Base-by-base conservation (phyloP, 2,329 filamentous ascomycete species). In the Lecanicillium sp. region DNA sequence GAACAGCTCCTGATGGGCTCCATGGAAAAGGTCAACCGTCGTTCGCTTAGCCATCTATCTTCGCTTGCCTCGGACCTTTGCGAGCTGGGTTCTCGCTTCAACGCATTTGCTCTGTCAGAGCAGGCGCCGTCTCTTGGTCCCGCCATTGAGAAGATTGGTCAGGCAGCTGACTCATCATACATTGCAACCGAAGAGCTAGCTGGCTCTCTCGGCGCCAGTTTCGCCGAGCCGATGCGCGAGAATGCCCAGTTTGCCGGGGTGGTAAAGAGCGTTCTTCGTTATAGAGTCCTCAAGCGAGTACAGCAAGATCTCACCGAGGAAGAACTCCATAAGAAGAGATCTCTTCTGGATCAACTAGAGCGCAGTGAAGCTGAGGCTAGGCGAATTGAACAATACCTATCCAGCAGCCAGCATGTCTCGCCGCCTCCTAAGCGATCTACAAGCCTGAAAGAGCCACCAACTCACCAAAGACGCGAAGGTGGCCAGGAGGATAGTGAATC, bases 251-350 rank as follows among this genome's bases (percentile, higher is more conserved):
- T 98, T 58, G 92, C 92, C 1, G 87, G 92, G 10, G 87, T 98
- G 1, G 92, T 98, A 4, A 79, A 89, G 30, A 85, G 72, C 48
- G 90, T 98, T 25, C 68, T 98, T 39, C 79, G 86, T 47, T 98
- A 96, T 58, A 74, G 92, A 13, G 83, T 97, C 3, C 67, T 96
- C 45, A 98, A 98, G 67, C 77, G 92, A 33, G 87, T 98, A 38
- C 92, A 98, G 57, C 88, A 97, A 59, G 92, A 98, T 56, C 90
- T 97, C 81, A 97, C 92, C 2, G 82, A 83, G 32, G 92, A 98
- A 43, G 89, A 98, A 52, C 70, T 98, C 10, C 76, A 82, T 40
- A 95, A 90, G 70, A 97, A 97, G 67, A 79, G 76, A 51, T 68
- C 74, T 3, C 71, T 92, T 11, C 71, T 98, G 12, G 87, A 94